Evolutionary conservation across 768 basidiomycete species (phyloP).

Genomic region (Naganishia friedmannii): DNA sequence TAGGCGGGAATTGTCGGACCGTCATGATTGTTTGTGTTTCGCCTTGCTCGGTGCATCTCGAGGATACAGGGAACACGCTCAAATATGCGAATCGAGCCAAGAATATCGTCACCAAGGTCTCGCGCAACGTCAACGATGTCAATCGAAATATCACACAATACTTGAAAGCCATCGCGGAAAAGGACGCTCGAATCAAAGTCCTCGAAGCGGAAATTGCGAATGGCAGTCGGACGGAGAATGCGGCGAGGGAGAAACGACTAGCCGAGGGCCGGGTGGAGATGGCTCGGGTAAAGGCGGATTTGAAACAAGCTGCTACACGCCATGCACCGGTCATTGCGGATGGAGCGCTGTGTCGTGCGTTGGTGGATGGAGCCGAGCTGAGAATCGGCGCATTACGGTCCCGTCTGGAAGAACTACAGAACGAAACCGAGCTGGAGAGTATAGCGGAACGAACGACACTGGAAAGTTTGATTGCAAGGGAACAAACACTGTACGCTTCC

Average conservation of each 20-base stretch:
- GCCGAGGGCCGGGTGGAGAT: conserved; percentile 54
- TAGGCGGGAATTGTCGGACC: conserved; percentile 98
- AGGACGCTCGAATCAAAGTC: conserved; percentile 76
- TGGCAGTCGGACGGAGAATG: conserved; percentile 64
- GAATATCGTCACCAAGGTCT: conserved; percentile 95
- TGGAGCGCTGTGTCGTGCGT: conserved; percentile 38
- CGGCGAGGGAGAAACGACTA: conserved; percentile 65
- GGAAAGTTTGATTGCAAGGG: conserved; percentile 30
- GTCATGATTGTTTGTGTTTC: conserved; percentile 99
- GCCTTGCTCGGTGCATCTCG: conserved; percentile 90
- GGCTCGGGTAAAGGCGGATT: conserved; percentile 26
- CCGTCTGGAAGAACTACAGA: conserved; percentile 36
- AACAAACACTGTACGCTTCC: conserved; percentile 35
- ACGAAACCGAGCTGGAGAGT: conserved; percentile 26
- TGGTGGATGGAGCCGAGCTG: conserved; percentile 42
- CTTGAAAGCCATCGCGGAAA: conserved; percentile 85
- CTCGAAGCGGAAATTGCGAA: conserved; percentile 81
- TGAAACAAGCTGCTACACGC: conserved; percentile 30
- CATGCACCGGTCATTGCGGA: conserved; percentile 33
- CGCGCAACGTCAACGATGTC: conserved; percentile 90
- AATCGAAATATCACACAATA: conserved; percentile 93
- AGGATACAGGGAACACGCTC: conserved; percentile 97
- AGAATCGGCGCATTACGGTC: conserved; percentile 34
- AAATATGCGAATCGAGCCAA: conserved; percentile 97
- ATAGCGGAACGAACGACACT: conserved; percentile 34